Evolutionary conservation across 371 early-diverging fungal genomes (phyloP).

Genomic region (Apophysomyces sp.): DNA sequence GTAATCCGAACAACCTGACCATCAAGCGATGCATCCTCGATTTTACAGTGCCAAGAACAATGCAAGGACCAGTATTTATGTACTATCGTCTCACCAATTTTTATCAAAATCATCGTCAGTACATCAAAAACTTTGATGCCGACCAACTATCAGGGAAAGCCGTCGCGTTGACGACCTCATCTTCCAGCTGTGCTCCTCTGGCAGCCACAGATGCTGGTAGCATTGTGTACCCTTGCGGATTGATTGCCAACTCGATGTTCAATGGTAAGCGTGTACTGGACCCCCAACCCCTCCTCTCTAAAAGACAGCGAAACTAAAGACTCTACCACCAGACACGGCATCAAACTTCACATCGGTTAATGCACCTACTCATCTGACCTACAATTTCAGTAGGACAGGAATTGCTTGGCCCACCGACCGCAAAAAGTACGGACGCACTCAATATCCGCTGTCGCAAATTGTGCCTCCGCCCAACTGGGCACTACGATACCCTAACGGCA

Average conservation of each 20-base stretch:
- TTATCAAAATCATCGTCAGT: constrained; percentile 97
- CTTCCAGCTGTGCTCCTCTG: constrained; percentile 56
- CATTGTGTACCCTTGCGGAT: constrained; percentile 95
- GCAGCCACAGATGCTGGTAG: constrained; percentile 18
- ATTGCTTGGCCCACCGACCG: constrained; percentile 93
- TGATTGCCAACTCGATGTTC: constrained; percentile 97
- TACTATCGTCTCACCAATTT: constrained; percentile 97
- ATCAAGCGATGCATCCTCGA: constrained; percentile 71
- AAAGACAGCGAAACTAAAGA: not conserved
- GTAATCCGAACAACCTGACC: constrained; percentile 41
- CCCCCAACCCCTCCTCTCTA: not conserved
- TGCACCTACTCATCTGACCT: constrained; percentile 25
- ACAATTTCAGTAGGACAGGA: constrained; percentile 55
- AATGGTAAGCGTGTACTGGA: constrained; percentile 57
- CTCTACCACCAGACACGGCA: constrained; percentile 26
- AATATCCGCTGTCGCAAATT: constrained; percentile 54
- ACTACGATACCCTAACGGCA: constrained; percentile 57
- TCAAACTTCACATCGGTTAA: constrained; percentile 27
- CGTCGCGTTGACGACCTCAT: constrained; percentile 8
- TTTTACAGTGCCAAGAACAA: constrained; percentile 65
- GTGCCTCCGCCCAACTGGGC: constrained; percentile 83
- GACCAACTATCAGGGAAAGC: constrained; percentile 78
- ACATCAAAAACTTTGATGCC: constrained; percentile 88
- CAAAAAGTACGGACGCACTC: constrained; percentile 64
- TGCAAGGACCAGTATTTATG: constrained; percentile 83